Conservation (phyloP, 805 yeast species). For the Nakazawaea anatomiae region DNA sequence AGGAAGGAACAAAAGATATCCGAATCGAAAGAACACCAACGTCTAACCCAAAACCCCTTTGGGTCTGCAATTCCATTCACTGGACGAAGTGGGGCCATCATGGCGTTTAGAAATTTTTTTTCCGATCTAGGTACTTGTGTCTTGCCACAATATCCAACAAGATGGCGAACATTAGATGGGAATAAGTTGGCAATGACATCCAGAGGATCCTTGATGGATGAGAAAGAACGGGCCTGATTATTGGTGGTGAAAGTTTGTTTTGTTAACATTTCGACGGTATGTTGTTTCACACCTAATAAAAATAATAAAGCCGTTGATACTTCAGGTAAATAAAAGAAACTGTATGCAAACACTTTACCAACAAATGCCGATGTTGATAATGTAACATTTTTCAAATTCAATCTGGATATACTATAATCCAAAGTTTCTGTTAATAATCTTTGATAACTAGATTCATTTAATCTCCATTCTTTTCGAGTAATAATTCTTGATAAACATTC, state of each 20-base stretch:
- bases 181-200: slow-evolving; percentile 11
- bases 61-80: slow-evolving; percentile 48
- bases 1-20: slow-evolving; percentile 57
- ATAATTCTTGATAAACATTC: slow-evolving; percentile 50
- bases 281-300: slow-evolving; percentile 48
- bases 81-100: slow-evolving; percentile 31
- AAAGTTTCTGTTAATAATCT: slow-evolving; percentile 44
- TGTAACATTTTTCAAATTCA: slow-evolving; percentile 45
- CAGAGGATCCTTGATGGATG: slow-evolving; percentile 1
- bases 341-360: slow-evolving; percentile 66
- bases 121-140: slow-evolving; percentile 19
- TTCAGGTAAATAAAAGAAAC: slow-evolving; percentile 48
- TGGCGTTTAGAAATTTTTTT: slow-evolving; percentile 26
- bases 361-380: slow-evolving; percentile 57
- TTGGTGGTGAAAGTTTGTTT: slow-evolving; percentile 3
- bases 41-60: slow-evolving; percentile 54
- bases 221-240: slow-evolving; percentile 1
- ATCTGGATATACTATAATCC: slow-evolving; percentile 41
- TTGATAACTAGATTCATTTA: slow-evolving; percentile 21
- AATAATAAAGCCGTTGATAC: slow-evolving; percentile 54
- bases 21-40: slow-evolving; percentile 54
- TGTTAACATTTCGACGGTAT: slow-evolving; percentile 27
- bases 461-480: slow-evolving; percentile 43
- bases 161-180: slow-evolving; percentile 18
- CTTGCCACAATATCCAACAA: slow-evolving; percentile 17